Evolutionary conservation across 805 yeast genomes (phyloP), one percentile per base, ranked within the genome.

Genomic region (Wickerhamomyces tratensis): DNA sequence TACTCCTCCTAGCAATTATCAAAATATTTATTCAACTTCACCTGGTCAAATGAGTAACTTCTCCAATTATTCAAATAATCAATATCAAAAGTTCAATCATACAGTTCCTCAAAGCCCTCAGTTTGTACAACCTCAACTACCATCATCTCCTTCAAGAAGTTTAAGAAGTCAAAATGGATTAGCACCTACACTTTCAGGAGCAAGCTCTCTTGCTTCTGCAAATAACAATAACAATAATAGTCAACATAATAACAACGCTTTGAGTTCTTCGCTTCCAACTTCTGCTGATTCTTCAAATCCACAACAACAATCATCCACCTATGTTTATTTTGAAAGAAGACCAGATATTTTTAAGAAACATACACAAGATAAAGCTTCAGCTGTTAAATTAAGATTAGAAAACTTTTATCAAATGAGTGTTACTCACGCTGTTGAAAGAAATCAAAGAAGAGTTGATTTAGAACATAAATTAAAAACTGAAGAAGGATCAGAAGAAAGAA

Each of bases 361-460:
- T 26, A 57, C 59, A 5, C 59, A 57, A 43, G 61, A 57, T 39
- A 57, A 55, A 36, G 59, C 59, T 9, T 48, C 56, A 34, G 58
- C 87, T 80, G 59, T 86, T 85, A 5, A 84, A 79, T 37, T 56
- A 54, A 72, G 98, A 48, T 65, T 89, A 47, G 95, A 89, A 14
- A 83, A 87, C 41, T 96, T 91, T 33, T 85, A 95, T 39, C 96
- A 91, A 61, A 76, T 88, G 76, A 89, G 93, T 58, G 87, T 91
- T 25, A 83, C 89, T 45, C 60, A 88, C 59, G 98, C 98, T 0
- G 88, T 93, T 47, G 98, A 93, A 62, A 72, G 98, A 50, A 93
- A 91, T 59, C 96, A 89, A 62, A 78, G 98, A 63, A 73, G 97
- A 36, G 76, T 88, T 35, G 87, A 83, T 52, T 71, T 88, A 49